Evolutionary conservation across 1,139 yeast species (phyloP), one percentile per base, ranked within the genome.

Genomic region (Pichia cactophila): DNA sequence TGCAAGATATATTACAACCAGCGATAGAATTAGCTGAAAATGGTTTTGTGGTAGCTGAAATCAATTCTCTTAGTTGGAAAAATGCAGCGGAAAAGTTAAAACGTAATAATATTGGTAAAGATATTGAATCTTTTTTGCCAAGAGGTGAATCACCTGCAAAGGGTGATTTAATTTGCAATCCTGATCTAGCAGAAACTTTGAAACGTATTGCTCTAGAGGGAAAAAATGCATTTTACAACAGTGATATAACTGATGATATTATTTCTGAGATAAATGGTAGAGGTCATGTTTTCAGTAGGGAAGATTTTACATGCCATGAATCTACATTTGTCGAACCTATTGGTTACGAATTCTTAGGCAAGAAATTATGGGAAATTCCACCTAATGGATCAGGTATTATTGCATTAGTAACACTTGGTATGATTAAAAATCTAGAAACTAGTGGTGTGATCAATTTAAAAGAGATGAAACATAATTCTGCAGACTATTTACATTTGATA

Each of bases 351-450:
- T 68, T 76, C 52, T 64, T 72, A 49, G 75, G 71, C 31, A 74
- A 76, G 50, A 68, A 73, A 53, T 60, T 79, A 54, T 83, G 87
- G 84, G 92, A 84, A 61, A 81, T 83, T 53, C 92, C 95, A 8
- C 94, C 95, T 31, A 86, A 82, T 62, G 89, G 94, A 5, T 87
- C 85, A 49, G 94, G 94, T 1, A 67, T 85, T 37, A 85, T 85
- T 43, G 92, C 89, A 0, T 68, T 85, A 44, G 66, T 83, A 42
- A 80, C 90, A 0, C 65, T 84, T 48, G 94, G 94, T 0, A 70
- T 83, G 43, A 74, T 86, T 53, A 76, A 75, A 55, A 76, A 78
- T 42, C 68, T 82, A 51, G 78, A 80, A 47, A 72, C 70, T 17
- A 55, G 64, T 33, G 78, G 78, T 1, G 65, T 59, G 10, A 70